Base-by-base conservation (phyloP, 148 eudicot genomes). In the Rhododendron ferrugineum region DNA sequence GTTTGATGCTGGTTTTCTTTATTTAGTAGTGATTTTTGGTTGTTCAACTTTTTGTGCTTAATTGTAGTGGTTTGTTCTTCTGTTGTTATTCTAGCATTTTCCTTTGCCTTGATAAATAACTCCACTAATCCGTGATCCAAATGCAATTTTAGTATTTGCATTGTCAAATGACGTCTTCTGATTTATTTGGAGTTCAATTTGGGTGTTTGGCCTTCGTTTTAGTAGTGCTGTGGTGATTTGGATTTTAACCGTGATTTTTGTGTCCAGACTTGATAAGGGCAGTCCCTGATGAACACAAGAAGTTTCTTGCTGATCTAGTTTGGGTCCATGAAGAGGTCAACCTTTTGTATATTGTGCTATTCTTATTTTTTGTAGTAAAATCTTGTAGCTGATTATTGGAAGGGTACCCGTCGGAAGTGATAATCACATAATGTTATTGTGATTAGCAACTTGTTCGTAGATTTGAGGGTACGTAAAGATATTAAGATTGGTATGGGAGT, bases 261-360 rank as follows among this genome's bases (percentile, higher is more conserved):
- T 87, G 64, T 78, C 46, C 90, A 95, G 99, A 92, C 85, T 87
- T 96, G 90, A 89, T 87, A 83, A 93, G 84, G 88, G 98, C 93
- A 77, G 95, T 96, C 81, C 97, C 99, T 79, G 94, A 91, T 83
- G 97, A 94, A 52, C 99, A 96, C 91, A 96, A 95, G 90, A 92
- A 89, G 87, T 96, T 96, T 90, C 96, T 96, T 85, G 94, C 96
- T 60, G 91, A 93, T 86, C 84, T 95, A 88, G 96, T 92, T 83
- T 96, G 99, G 99, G 93, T 96, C 72, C 98, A 96, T 86, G 98
- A 96, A 90, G 96, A 95, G 97, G 99, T 96, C 66, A 82, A 90
- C 36, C 85, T 80, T 64, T 70, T 70, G 14, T 44, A 73, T 23
- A 26, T 47, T 60, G 32, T 54, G 49, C 82, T 54, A 76, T 60